phyloP scores from a whole-genome alignment of 2,329 filamentous ascomycete genomes.

The Lasiodiplodia sp. region DNA sequence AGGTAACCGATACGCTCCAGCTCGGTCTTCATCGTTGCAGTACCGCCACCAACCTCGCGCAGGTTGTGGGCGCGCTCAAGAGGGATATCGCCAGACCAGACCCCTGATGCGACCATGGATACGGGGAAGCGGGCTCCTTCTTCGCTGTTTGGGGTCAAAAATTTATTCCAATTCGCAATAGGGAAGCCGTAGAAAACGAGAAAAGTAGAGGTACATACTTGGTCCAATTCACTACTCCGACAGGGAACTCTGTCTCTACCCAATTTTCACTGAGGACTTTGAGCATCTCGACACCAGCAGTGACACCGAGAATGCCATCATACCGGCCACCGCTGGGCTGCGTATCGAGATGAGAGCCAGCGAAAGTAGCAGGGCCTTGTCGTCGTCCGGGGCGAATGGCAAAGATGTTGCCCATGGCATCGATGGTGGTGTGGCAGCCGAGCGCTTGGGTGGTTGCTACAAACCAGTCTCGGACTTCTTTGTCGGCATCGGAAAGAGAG shows the following conservation, averaged over 20 bases:
- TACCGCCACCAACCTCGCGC: constrained; percentile 67
- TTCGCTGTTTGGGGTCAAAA: constrained; percentile 60
- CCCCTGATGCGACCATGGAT: constrained; percentile 76
- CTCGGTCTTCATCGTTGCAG: constrained; percentile 70
- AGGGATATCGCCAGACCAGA: constrained; percentile 75
- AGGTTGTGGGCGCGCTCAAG: constrained; percentile 68
- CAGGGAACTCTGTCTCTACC: constrained; percentile 72
- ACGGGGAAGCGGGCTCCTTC: constrained; percentile 82
- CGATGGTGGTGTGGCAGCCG: constrained; percentile 72
- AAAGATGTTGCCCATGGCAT: constrained; percentile 84
- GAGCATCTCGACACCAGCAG: constrained; percentile 76
- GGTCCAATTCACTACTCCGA: constrained; percentile 81
- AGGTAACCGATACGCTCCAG: constrained; percentile 76
- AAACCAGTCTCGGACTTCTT: constrained; percentile 78
- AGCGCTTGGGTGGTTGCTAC: constrained; percentile 66
- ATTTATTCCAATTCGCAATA: too few relatives aligned
- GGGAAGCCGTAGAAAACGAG: not conserved
- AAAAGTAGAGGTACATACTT: constrained; percentile 56
- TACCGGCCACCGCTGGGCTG: constrained; percentile 71
- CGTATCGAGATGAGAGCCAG: constrained; percentile 70
- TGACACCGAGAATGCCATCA: constrained; percentile 78
- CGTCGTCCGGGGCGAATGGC: constrained; percentile 70
- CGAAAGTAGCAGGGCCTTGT: constrained; percentile 69
- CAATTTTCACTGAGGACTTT: constrained; percentile 71
- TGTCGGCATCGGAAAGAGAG: constrained; percentile 74